Base-by-base conservation (phyloP, 2,329 filamentous ascomycete species). In the Scorias spongiosa region DNA sequence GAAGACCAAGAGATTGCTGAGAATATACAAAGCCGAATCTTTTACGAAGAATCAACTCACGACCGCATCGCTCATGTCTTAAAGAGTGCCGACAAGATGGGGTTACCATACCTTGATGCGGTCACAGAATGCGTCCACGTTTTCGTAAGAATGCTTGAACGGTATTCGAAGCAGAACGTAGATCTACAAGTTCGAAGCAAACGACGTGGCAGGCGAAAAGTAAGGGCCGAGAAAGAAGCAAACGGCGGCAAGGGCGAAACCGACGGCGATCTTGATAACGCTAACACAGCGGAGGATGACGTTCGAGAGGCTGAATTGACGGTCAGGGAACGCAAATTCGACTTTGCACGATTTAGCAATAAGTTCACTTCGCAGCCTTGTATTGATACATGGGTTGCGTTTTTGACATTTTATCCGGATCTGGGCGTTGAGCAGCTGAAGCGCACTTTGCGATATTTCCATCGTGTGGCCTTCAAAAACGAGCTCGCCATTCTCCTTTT, bases 1-100 rank as follows among this genome's bases (percentile, higher is more conserved):
- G 88, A 95, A n/a, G 85, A 98, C 52, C 83, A 93, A 57, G 91
- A 96, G 54, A 96, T 98, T 59, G 89, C 91, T 0, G 89, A 98
- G 59, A 98, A 98, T 54, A 95, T 93, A 10, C 77, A 94, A 42
- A 93, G 83, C 55, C 84, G 89, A 48, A 85, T 98, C n/a, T 98
- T 98, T 61, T 98, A 98, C 64, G 91, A 98, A 63, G 87, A 96
- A 57, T 77, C 84, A 0, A 95, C 88, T 0, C 88, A 98, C 56
- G 89, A 98, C 48, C 74, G 84, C 18, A 76, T 98, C 42, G 75
- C 89, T 28, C 76, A 79, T 46, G 83, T 95, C 43, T 71, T 89
- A 1, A 74, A 81, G 49, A 80, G 75, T n/a, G 96, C 93, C 66
- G 93, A 93, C 52, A 85, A 89, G 47, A 91, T 96, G 64, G 84